phyloP scores from a whole-genome alignment of 345 rosid species.

The Bruguiera gymnorhiza region DNA sequence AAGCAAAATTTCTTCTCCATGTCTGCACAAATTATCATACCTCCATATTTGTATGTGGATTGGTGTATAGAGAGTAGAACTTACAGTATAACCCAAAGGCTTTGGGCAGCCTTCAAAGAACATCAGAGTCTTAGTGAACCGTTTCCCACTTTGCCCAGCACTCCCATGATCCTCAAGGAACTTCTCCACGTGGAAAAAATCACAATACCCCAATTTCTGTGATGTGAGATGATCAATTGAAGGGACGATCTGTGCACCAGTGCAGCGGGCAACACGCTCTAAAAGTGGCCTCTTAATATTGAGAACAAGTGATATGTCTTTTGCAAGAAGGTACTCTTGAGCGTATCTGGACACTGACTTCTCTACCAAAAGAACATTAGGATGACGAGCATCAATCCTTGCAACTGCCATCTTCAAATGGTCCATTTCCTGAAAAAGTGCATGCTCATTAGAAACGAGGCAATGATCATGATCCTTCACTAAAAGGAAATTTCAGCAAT shows the following conservation, averaged over 20 bases:
- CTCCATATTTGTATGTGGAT: neutral
- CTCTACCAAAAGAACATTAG: slow-evolving; percentile 84
- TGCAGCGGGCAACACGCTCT: slow-evolving; percentile 91
- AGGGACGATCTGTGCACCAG: slow-evolving; percentile 85
- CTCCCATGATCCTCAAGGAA: slow-evolving; percentile 70
- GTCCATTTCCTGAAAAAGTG: slow-evolving; percentile 71
- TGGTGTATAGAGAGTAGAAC: slow-evolving; percentile 23
- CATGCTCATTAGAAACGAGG: neutral
- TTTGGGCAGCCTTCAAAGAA: slow-evolving; percentile 92
- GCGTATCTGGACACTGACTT: slow-evolving; percentile 92
- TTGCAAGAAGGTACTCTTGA: slow-evolving; percentile 79
- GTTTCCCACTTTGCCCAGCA: slow-evolving; percentile 82
- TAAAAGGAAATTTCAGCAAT: neutral
- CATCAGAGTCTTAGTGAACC: slow-evolving; percentile 78
- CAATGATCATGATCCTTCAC: neutral
- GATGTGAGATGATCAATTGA: slow-evolving; percentile 84
- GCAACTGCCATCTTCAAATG: slow-evolving; percentile 96
- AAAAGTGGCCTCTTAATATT: slow-evolving; percentile 80
- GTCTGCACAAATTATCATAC: neutral
- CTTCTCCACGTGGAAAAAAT: slow-evolving; percentile 72
- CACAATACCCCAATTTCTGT: slow-evolving; percentile 81
- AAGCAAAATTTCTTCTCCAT: neutral
- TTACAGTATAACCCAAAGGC: slow-evolving; percentile 92
- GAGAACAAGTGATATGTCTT: slow-evolving; percentile 84
- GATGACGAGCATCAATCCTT: slow-evolving; percentile 78